Evolutionary conservation across 129 eudicot species (phyloP).

Genomic region (Pulicaria dysenterica): DNA sequence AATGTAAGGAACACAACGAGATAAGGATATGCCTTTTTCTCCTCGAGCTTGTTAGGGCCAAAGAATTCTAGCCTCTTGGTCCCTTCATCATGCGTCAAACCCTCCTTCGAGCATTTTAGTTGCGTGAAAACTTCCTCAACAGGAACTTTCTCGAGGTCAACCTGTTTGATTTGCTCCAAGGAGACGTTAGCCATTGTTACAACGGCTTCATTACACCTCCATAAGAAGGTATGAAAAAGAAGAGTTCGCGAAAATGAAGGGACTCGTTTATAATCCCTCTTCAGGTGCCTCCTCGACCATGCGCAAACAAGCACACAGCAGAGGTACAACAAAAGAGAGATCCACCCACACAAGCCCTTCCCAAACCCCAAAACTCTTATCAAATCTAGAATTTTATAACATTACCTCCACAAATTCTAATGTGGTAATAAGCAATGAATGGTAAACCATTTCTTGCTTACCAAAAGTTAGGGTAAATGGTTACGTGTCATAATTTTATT

Average conservation of each 20-base stretch:
- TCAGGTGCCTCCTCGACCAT: conserved; percentile 18
- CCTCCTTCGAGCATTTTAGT: conserved; percentile 61
- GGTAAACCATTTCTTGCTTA: not conserved
- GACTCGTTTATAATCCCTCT: conserved; percentile 1
- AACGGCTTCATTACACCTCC: conserved; percentile 9
- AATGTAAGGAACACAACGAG: not conserved
- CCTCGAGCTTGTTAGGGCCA: conserved; percentile 76
- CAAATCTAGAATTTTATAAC: not conserved
- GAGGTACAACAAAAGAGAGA: conserved; percentile 14
- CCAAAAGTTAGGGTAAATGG: too few relatives aligned
- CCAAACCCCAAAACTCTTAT: not conserved
- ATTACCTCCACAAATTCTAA: not conserved
- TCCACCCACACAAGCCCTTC: conserved; percentile 7
- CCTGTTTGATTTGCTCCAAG: conserved; percentile 49
- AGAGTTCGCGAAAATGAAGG: not conserved
- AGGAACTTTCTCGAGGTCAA: conserved; percentile 56
- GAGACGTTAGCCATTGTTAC: conserved; percentile 28
- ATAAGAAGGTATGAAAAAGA: not conserved
- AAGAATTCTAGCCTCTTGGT: conserved; percentile 54
- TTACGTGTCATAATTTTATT: not conserved
- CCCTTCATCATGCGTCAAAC: conserved; percentile 60
- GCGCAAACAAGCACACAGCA: conserved; percentile 24
- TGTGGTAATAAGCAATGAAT: not conserved
- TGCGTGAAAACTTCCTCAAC: conserved; percentile 59
- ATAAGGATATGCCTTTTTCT: conserved; percentile 36